phyloP scores from a whole-genome alignment of 805 yeast genomes.

The Kazachstania bromeliacearum region DNA sequence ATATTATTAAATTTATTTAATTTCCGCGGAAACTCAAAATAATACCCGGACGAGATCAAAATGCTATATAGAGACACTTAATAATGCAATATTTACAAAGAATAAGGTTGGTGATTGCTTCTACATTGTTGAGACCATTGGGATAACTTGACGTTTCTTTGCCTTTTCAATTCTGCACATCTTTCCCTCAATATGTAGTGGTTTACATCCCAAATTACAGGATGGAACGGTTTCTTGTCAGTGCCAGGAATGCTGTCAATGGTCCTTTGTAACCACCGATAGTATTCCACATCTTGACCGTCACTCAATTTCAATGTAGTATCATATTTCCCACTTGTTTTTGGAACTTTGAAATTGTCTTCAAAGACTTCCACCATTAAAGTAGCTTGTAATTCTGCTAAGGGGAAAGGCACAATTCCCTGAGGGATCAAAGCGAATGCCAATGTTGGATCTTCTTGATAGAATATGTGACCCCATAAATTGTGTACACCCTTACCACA shows the following conservation, averaged over 20 bases:
- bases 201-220: conserved; percentile 19
- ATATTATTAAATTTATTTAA: too few species aligned
- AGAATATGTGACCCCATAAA: conserved; percentile 51
- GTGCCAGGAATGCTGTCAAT: conserved; percentile 11
- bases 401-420: conserved; percentile 52
- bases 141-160: conserved; percentile 15
- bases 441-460: conserved; percentile 51
- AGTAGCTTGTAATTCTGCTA: conserved; percentile 56
- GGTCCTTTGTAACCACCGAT: conserved; percentile 15
- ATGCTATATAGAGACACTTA: too few species aligned
- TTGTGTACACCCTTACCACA: conserved; percentile 27
- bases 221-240: conserved; percentile 14
- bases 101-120: conserved; percentile 13
- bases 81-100: too few species aligned
- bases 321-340: conserved; percentile 9
- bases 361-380: conserved; percentile 54
- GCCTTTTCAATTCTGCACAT: conserved; percentile 12
- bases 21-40: too few species aligned
- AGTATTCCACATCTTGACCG: conserved; percentile 22
- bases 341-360: conserved; percentile 45
- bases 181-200: conserved; percentile 11
- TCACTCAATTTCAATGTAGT: conserved; percentile 6
- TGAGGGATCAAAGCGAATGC: conserved; percentile 55
- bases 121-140: conserved; percentile 13
- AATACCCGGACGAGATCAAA: too few species aligned